Evolutionary conservation across 192 early-diverging fungal species (phyloP), one percentile per base, ranked within the genome.

Genomic region (Dispira simplex): DNA sequence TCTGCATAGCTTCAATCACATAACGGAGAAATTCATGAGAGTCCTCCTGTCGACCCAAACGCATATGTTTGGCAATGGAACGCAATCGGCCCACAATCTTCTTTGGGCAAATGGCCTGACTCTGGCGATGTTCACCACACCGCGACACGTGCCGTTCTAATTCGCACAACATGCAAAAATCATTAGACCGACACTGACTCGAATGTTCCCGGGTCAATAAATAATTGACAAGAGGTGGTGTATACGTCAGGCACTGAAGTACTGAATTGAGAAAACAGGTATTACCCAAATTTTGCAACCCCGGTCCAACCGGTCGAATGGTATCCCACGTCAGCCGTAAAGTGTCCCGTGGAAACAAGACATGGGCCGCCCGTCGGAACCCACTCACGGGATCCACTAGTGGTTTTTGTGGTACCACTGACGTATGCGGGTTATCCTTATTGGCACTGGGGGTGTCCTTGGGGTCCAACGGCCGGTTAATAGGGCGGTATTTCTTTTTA

Each of bases 1-100:
- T 84, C 69, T 90, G 85, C 47, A 87, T 77, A 25, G 81, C 74
- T 45, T 86, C 84, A n/a, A 90, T 62, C 21, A 90, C 68, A 44
- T 76, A 71, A 28, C 87, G 75, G 39, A 91, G 74, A 65, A 93
- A 93, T 71, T 95, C 92, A 66, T 95, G 90, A 11, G 92, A 81
- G 64, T 95, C 92, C 62, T 93, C 92, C 69, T 95, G 92, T 21
- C 86, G 72, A 12, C 90, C 90, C 5, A 87, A 65, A 18, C 82
- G 74, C 71, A 95, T 80, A 46, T 87, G 84, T 66, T 82, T 85
- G 47, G 87, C 86, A 18, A 95, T 81, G 58, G 75, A 77, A 72
- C 82, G 75, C 28, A 90, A 66, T 8, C 83, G 75, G 14, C 79
- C 76, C 8, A 83, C 83, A 62, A 90, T 83, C 10, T 70, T 55